Evolutionary conservation across 73 alveolate genomes (phyloP), one percentile per base, ranked within the genome.

Genomic region (Paramecium pentaurelia): DNA sequence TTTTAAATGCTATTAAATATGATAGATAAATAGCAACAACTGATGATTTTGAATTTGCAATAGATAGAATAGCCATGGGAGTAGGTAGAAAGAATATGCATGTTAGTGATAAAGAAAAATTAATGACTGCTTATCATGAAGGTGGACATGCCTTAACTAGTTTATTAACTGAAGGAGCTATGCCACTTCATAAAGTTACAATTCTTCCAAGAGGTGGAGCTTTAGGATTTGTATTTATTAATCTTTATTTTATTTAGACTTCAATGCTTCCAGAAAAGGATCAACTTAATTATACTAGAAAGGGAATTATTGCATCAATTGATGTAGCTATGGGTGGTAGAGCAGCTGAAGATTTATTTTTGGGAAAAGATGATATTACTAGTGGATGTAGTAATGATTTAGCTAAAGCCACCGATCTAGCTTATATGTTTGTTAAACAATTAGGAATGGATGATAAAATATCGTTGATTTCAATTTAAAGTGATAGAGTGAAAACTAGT

Each of bases 281-380:
- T 89, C 91, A 45, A 27, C 45, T 92, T 11, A 92, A 86, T 60
- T 73, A 85, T 44, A 92, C 95, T 2, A 95, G 60, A 60, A 92
- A 96, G 60, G 94, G 94, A 88, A 96, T 96, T 28, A 80, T 95
- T 9, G 98, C 98, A 38, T 93, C 93, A 70, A 95, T 96, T 47
- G 99, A 96, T 83, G 97, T 94, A 3, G 98, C 98, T 10, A 93
- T 96, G 97, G 99, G 99, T 11, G 99, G 99, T 22, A 96, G 97
- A 60, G 96, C 97, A 8, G 99, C 99, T 60, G 99, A 96, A 88
- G 94, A 94, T 25, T 22, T 96, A 25, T 95, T 94, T 94, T 32
- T 95, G 47, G 99, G 99, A 2, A 92, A 92, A 12, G 95, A 95
- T 30, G 70, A 92, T 32, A 92, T 96, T 16, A 93, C 99, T 12